Evolutionary conservation across 345 rosid species (phyloP).

Genomic region (Acer yangbiense): DNA sequence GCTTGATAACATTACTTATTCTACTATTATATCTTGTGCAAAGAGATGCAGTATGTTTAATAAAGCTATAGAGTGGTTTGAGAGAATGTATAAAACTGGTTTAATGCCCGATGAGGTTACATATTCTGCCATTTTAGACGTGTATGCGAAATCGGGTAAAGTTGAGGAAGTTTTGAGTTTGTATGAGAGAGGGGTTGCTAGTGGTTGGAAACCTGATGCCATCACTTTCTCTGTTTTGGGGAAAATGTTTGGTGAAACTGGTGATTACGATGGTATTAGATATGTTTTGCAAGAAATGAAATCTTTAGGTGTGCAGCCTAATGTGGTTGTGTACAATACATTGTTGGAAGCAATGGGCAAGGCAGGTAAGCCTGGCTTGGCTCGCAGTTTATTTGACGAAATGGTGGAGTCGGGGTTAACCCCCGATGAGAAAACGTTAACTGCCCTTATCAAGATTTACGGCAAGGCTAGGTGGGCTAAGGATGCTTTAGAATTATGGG

Average conservation of each 20-base stretch:
- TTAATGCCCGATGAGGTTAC: slow-evolving; percentile 97
- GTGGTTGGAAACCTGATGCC: slow-evolving; percentile 88
- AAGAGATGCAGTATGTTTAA: slow-evolving; percentile 68
- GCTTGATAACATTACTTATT: slow-evolving; percentile 93
- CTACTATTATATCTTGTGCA: slow-evolving; percentile 90
- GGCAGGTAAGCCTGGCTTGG: slow-evolving; percentile 90
- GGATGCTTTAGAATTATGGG: slow-evolving; percentile 80
- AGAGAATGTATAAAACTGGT: slow-evolving; percentile 87
- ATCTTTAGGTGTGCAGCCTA: slow-evolving; percentile 73
- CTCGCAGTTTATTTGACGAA: slow-evolving; percentile 78
- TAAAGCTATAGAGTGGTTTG: slow-evolving; percentile 92
- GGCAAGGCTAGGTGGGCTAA: slow-evolving; percentile 93
- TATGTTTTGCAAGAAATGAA: slow-evolving; percentile 89
- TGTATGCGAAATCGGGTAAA: slow-evolving; percentile 78
- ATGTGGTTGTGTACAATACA: slow-evolving; percentile 79
- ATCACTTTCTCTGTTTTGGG: slow-evolving; percentile 79
- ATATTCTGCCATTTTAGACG: slow-evolving; percentile 80
- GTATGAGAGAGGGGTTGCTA: slow-evolving; percentile 92
- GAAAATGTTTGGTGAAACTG: slow-evolving; percentile 90
- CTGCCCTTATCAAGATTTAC: slow-evolving; percentile 79
- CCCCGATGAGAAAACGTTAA: slow-evolving; percentile 80
- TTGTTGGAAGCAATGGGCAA: slow-evolving; percentile 87
- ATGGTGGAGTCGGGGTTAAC: slow-evolving; percentile 68
- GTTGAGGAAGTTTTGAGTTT: slow-evolving; percentile 84
- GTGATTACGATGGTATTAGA: slow-evolving; percentile 93